These are phyloP conservation scores for Clavispora santaluciae DNA, from an alignment of 805 yeast species.

Conservation along the genomic window DNA sequence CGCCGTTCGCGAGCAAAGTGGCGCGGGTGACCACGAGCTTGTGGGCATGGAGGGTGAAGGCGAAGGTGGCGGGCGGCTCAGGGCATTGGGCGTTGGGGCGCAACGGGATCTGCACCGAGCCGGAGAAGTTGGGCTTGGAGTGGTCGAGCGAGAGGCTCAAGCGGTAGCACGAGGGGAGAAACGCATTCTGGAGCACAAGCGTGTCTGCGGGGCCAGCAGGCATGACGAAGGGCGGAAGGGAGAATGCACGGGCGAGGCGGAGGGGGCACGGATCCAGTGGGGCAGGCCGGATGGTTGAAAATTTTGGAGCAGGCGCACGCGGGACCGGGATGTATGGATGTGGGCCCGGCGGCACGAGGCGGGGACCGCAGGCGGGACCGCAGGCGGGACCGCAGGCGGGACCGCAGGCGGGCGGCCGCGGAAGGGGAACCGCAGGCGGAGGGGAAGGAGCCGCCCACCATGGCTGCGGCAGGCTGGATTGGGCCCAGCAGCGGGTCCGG, in stretches of 20 bases:
- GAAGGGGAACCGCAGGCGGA: too few species aligned
- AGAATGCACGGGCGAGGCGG: too few species aligned
- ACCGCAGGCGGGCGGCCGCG: too few species aligned
- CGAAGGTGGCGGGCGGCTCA: constrained; percentile 3
- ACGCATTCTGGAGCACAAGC: constrained; percentile 28
- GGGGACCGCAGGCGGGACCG: too few species aligned
- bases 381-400: too few species aligned
- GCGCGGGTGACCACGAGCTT: constrained; percentile 38
- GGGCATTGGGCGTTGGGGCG: constrained; percentile 14
- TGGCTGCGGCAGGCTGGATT: too few species aligned
- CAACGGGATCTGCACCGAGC: constrained; percentile 31
- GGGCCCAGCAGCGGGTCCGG: too few species aligned
- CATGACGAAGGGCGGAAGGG: too few species aligned
- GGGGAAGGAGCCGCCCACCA: too few species aligned
- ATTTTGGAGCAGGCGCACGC: not conserved
- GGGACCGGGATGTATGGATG: not conserved
- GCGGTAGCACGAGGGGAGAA: constrained; percentile 36
- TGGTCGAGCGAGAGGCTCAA: constrained; percentile 38
- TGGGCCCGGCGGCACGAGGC: too few species aligned
- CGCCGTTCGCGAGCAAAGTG: constrained; percentile 13
- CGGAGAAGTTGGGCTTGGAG: constrained; percentile 44
- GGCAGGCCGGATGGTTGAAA: not conserved
- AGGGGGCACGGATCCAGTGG: not conserved
- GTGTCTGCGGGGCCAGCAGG: not conserved
- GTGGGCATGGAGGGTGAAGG: constrained; percentile 36